Base-by-base conservation (phyloP, 2,329 filamentous ascomycete species). In the Eutypa lata region DNA sequence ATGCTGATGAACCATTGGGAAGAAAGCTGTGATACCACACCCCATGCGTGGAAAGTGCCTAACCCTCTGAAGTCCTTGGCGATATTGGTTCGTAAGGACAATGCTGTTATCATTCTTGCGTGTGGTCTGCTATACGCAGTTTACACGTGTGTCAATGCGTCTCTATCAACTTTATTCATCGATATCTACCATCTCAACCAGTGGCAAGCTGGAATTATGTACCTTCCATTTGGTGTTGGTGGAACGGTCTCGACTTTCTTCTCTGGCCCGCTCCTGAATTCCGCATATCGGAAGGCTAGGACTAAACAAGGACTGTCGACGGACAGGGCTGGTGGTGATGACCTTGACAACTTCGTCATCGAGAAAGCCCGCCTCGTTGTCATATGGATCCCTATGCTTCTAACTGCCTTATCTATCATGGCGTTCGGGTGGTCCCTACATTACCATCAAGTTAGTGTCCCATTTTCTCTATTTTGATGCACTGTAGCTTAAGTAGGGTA, bases 171-270 rank as follows among this genome's bases (percentile, higher is more conserved):
- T n/a, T 48, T 63, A 2, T 57, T 61, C 43, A 56, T 63, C 10
- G 44, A 61, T 3, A 61, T 61, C 4, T 65, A 66, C 43, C 43
- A 44, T 14, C 54, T 65, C 1, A 59, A 57, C 28, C 48, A 65
- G 46, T 57, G 53, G 51, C 56, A 64, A 44, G 59, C 61, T 18
- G 61, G 61, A 21, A 52, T 66, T 10, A 57, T 61, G 11, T 64
- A 65, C 47, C 53, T 65, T 3, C 62, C 62, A 7, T 65, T 61
- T 43, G 58, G 57, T 24, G 19, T 64, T 13, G 59, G 60, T 28
- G 53, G 49, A 7, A 59, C 57, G 6, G 45, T 57, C 18, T 59
- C 61, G 16, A 59, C 61, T n/a, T 61, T 58, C 52, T 57, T 61
- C 40, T 56, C 56, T 33, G 59, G 59, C 18, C 50, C 37, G 31